These are phyloP conservation scores for Euclidium syriacum DNA, from an alignment of 345 rosid species.

Conservation along the genomic window DNA sequence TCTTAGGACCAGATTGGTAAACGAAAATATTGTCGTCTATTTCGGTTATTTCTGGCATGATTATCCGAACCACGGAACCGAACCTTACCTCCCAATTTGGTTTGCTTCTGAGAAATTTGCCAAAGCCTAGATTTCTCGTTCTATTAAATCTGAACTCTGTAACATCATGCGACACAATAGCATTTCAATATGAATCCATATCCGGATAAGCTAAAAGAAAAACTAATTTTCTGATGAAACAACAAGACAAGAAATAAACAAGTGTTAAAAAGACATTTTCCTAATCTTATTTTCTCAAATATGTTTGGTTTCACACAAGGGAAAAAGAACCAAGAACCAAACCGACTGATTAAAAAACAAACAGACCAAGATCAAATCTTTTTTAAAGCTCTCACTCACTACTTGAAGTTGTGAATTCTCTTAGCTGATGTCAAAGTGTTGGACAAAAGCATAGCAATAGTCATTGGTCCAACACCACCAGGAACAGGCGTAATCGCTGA, in stretches of 20 bases:
- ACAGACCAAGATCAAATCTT: too few species aligned
- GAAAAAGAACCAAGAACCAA: too few species aligned
- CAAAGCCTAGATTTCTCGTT: too few species aligned
- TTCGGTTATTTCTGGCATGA: too few species aligned
- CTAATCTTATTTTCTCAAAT: neutral
- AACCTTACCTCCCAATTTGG: too few species aligned
- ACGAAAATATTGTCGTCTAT: too few species aligned
- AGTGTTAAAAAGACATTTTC: neutral
- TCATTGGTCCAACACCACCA: slow-evolving; percentile 94
- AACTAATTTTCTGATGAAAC: neutral
- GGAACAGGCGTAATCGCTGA: slow-evolving; percentile 82
- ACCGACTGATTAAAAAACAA: too few species aligned
- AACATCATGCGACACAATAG: neutral
- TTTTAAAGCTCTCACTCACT: slow-evolving; percentile 20
- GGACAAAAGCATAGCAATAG: slow-evolving; percentile 83
- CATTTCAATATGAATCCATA: neutral
- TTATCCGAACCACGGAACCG: too few species aligned
- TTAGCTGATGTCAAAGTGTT: slow-evolving; percentile 77
- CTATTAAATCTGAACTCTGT: too few species aligned
- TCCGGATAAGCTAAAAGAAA: neutral
- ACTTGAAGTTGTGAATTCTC: slow-evolving; percentile 50
- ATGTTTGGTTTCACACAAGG: neutral
- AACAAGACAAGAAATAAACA: neutral
- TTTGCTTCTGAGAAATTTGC: too few species aligned
- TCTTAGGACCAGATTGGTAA: too few species aligned